Conservation (phyloP, 352 stramenopile genomes). For the Phytophthora cactorum region DNA sequence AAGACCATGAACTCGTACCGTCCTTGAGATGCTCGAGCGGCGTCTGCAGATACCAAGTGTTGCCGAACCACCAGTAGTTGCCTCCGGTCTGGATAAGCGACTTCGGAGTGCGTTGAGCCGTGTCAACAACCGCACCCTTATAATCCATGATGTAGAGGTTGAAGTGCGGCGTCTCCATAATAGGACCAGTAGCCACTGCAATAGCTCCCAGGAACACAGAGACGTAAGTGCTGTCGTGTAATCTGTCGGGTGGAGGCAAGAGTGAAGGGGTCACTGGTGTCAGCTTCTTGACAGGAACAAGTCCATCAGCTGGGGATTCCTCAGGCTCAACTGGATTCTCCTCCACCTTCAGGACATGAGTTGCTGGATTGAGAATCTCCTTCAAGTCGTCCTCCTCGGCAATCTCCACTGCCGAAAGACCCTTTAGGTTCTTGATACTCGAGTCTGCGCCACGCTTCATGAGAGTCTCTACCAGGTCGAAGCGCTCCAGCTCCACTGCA, state of each 20-base stretch:
- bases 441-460: constrained; percentile 88
- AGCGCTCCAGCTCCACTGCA: constrained; percentile 80
- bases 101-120: constrained; percentile 79
- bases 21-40: constrained; percentile 88
- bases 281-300: constrained; percentile 29
- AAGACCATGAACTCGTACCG: constrained; percentile 44
- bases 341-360: constrained; percentile 44
- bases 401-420: constrained; percentile 70
- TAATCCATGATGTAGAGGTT: constrained; percentile 87
- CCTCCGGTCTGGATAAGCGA: constrained; percentile 86
- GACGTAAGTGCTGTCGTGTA: constrained; percentile 86
- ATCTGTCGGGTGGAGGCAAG: constrained; percentile 53
- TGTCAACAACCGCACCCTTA: constrained; percentile 74
- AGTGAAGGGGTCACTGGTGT: constrained; percentile 42
- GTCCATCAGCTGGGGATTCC: constrained; percentile 31
- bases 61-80: constrained; percentile 92
- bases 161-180: constrained; percentile 91
- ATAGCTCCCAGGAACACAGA: constrained; percentile 86
- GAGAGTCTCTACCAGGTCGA: constrained; percentile 84
- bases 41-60: constrained; percentile 89
- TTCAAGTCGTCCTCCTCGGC: constrained; percentile 81
- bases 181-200: constrained; percentile 78
- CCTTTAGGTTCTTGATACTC: constrained; percentile 76
- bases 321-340: constrained; percentile 27
- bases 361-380: constrained; percentile 73